phyloP scores from a whole-genome alignment of 306 rosid species.

The Acmispon strigosus region DNA sequence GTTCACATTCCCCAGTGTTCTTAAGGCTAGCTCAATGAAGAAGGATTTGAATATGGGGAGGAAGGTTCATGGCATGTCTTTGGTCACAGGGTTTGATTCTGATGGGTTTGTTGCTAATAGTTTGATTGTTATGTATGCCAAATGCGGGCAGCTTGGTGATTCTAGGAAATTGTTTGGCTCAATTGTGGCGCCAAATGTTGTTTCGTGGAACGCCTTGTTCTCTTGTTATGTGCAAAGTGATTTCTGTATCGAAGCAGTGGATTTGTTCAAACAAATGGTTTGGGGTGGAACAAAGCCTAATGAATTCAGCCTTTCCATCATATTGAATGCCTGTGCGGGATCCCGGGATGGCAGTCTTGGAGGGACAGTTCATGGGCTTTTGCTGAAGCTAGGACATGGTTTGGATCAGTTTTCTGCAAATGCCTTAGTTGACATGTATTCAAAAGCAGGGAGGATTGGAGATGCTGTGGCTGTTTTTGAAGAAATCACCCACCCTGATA shows the following conservation, averaged over 20 bases:
- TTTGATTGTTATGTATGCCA: conserved; percentile 83
- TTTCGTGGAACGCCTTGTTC: conserved; percentile 77
- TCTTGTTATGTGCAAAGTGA: conserved; percentile 66
- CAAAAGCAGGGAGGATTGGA: conserved; percentile 50
- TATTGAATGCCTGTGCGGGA: conserved; percentile 65
- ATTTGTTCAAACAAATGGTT: conserved; percentile 64
- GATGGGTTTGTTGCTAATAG: conserved; percentile 75
- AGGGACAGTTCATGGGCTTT: conserved; percentile 46
- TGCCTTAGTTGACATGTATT: conserved; percentile 87
- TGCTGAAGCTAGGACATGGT: conserved; percentile 64
- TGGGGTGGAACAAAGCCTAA: conserved; percentile 56
- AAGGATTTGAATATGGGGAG: conserved; percentile 50
- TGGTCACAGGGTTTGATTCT: conserved; percentile 63
- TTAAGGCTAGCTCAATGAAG: conserved; percentile 65
- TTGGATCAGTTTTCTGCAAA: conserved; percentile 62
- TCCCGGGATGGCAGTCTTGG: conserved; percentile 43
- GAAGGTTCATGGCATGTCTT: conserved; percentile 52
- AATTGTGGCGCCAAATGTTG: conserved; percentile 47
- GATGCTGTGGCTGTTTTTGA: conserved; percentile 52
- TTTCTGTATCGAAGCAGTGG: conserved; percentile 41
- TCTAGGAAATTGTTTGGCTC: conserved; percentile 53
- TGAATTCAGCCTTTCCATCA: conserved; percentile 72
- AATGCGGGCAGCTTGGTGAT: conserved; percentile 57
- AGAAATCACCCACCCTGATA: conserved; percentile 56
- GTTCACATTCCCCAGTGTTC: conserved; percentile 65